phyloP scores from a whole-genome alignment of 768 basidiomycete species.

The Candolleomyces aberdarensis region DNA sequence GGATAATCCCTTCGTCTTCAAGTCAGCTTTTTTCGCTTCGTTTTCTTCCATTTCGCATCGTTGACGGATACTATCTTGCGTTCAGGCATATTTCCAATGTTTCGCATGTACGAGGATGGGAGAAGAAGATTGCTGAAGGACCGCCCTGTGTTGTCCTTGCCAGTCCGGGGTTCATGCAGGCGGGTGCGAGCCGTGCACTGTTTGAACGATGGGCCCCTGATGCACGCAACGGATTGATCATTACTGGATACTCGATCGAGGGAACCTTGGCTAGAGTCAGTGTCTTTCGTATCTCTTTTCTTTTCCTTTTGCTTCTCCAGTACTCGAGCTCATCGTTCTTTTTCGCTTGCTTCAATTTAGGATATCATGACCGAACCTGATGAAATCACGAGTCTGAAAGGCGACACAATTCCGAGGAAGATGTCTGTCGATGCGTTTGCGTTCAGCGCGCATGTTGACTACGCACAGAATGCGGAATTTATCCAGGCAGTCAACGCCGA shows the following conservation, averaged over 20 bases:
- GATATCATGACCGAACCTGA: constrained; percentile 95
- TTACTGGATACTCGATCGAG: constrained; percentile 96
- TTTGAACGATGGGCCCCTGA: constrained; percentile 97
- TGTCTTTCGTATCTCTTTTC: constrained; percentile 31
- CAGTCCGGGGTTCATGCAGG: constrained; percentile 93
- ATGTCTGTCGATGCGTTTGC: constrained; percentile 97
- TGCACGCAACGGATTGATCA: constrained; percentile 89
- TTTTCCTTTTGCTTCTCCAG: neutral
- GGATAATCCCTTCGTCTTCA: constrained; percentile 98
- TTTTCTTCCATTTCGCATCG: too few relatives aligned
- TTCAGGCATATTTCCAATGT: constrained; percentile 81
- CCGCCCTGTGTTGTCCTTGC: constrained; percentile 97
- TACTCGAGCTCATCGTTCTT: constrained; percentile 23
- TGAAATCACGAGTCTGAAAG: constrained; percentile 82
- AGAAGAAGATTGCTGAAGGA: constrained; percentile 90
- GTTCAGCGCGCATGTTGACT: constrained; percentile 98
- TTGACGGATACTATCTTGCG: neutral
- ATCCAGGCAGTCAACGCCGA: constrained; percentile 92
- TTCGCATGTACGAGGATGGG: constrained; percentile 83
- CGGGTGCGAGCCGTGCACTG: constrained; percentile 88
- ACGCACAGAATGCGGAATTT: constrained; percentile 94
- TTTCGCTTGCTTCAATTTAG: constrained; percentile 40
- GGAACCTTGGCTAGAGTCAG: constrained; percentile 97
- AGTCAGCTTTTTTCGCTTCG: constrained; percentile 47
- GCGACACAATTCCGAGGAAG: constrained; percentile 79